Evolutionary conservation across 257 asterid species (phyloP).

Genomic region (Scutellaria minor): DNA sequence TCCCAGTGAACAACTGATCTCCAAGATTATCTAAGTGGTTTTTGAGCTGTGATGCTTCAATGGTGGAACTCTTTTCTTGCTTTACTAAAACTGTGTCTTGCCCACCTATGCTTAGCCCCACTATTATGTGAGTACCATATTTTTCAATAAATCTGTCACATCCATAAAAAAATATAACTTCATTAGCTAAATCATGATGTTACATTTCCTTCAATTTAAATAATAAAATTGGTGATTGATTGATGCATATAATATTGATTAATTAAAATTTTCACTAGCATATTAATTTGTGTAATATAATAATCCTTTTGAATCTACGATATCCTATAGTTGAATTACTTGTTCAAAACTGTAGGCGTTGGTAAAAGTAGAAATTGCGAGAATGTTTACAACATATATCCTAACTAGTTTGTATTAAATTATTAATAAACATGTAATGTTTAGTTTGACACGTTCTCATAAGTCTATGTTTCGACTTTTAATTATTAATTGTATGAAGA

Average conservation of each 20-base stretch:
- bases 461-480: neutral
- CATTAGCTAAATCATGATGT: neutral
- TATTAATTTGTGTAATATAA: no score
- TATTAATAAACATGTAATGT: neutral
- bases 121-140: conserved; percentile 91
- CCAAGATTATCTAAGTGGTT: conserved; percentile 78
- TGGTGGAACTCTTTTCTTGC: conserved; percentile 68
- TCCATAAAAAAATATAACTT: conserved; percentile 24
- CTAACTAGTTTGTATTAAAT: neutral
- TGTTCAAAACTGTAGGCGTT: conserved; percentile 22
- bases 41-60: conserved; percentile 81
- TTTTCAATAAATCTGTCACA: conserved; percentile 86
- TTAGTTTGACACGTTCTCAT: conserved; percentile 26
- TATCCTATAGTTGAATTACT: neutral
- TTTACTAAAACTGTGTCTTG: conserved; percentile 78
- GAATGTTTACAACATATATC: neutral
- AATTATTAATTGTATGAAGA: neutral
- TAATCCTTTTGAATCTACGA: no score
- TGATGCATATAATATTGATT: no score
- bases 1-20: conserved; percentile 73
- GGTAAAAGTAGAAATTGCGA: neutral
- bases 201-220: neutral
- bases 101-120: conserved; percentile 93
- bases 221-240: no score
- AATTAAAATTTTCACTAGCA: no score